Conservation (phyloP, 352 stramenopile species). For the Pythium chondricola region DNA sequence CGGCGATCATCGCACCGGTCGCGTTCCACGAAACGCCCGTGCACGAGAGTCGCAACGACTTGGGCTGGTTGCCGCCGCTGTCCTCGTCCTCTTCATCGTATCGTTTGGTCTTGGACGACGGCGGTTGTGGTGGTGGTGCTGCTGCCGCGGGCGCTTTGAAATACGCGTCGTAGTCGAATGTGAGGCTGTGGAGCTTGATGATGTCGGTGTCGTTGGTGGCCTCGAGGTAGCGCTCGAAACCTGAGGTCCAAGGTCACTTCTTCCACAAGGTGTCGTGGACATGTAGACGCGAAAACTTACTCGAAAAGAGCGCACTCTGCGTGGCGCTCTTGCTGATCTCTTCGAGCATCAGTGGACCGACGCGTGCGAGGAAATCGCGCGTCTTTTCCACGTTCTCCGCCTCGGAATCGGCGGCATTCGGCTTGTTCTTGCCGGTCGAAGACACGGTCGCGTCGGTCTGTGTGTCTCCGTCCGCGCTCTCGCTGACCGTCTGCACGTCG, state of each 20-base stretch:
- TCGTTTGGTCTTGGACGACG: not conserved
- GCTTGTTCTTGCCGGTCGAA: conserved; percentile 8
- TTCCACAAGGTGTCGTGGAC: too few relatives aligned
- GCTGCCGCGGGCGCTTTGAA: conserved; percentile 21
- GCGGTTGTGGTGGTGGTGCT: not conserved
- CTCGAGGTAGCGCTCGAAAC: conserved; percentile 50
- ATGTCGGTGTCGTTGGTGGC: conserved; percentile 63
- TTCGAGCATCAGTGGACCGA: conserved; percentile 46
- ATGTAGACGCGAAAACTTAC: too few relatives aligned
- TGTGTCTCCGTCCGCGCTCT: conserved; percentile 24
- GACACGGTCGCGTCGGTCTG: conserved; percentile 38
- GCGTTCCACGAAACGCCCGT: conserved; percentile 85
- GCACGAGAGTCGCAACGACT: conserved; percentile 62
- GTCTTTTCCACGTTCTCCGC: conserved; percentile 26
- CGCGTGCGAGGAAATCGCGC: conserved; percentile 31
- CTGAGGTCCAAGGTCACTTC: too few relatives aligned
- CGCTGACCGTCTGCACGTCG: conserved; percentile 36
- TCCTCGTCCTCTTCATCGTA: conserved; percentile 15
- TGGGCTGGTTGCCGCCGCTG: not conserved
- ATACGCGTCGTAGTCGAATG: conserved; percentile 68
- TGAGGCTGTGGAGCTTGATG: conserved; percentile 48
- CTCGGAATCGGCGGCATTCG: conserved; percentile 22
- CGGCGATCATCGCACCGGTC: conserved; percentile 75
- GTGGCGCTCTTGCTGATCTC: conserved; percentile 45
- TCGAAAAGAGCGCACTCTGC: conserved; percentile 38